These are phyloP conservation scores for Pythium utonaiense DNA, from an alignment of 352 stramenopile species.

Conservation along the genomic window DNA sequence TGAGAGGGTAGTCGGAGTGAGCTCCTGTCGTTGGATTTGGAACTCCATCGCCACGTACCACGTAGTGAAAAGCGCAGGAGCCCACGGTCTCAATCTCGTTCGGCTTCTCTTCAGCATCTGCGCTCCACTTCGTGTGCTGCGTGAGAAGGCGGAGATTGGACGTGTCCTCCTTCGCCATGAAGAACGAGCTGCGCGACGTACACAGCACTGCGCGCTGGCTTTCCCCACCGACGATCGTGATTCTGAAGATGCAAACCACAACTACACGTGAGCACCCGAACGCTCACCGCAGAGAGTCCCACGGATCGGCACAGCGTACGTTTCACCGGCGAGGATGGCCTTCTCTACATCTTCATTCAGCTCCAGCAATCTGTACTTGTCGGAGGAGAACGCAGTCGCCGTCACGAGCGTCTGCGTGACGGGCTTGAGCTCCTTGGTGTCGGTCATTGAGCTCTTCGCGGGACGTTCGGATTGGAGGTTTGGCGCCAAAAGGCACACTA, in stretches of 20 bases:
- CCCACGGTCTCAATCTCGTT: constrained; percentile 50
- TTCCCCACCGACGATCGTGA: constrained; percentile 62
- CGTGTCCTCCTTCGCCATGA: constrained; percentile 76
- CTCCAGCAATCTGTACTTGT: constrained; percentile 61
- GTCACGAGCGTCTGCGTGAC: constrained; percentile 47
- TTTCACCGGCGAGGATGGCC: constrained; percentile 28
- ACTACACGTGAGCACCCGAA: too few species aligned
- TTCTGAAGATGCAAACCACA: too few species aligned
- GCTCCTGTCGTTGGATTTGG: neutral
- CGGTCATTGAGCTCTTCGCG: constrained; percentile 20
- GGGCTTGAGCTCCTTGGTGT: constrained; percentile 7
- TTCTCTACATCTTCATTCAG: constrained; percentile 63
- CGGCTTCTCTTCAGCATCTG: neutral
- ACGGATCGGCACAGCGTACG: too few species aligned
- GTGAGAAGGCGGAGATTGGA: constrained; percentile 78
- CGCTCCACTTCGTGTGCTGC: constrained; percentile 46
- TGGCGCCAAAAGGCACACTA: constrained; percentile 6
- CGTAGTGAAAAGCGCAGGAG: constrained; percentile 59
- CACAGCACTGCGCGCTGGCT: constrained; percentile 65
- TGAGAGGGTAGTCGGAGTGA: neutral
- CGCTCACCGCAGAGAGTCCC: too few species aligned
- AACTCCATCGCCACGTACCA: constrained; percentile 29
- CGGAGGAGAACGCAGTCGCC: constrained; percentile 41
- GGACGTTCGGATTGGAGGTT: neutral
- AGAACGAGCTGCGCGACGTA: constrained; percentile 65